Base-by-base conservation (phyloP, 331 rosid genomes). In the Rhamnella rubrinervis region DNA sequence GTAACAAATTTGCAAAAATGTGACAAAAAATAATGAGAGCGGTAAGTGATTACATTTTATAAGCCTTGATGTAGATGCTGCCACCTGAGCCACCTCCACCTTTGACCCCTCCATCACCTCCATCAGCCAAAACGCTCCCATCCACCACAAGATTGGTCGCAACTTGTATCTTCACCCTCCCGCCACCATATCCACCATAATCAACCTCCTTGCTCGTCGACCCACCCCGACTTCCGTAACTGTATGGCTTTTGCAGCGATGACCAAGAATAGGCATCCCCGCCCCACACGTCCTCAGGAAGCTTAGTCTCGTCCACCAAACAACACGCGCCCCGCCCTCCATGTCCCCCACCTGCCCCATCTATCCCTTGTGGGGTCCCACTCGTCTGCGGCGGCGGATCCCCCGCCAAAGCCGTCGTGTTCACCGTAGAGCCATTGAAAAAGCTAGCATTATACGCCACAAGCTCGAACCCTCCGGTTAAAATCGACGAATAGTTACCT, bases 1-100 rank as follows among this genome's bases (percentile, higher is more conserved):
- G 16, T 44, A 44, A 44, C 11, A 9, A 2, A 40, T 40, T 39
- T 16, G 25, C 35, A 26, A 26, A 21, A 53, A 49, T 6, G 55
- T 3, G 38, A 66, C 19, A 61, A 18, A 40, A 61, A 70, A 46
- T n/a, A 70, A 65, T 20, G 40, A 59, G 76, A 64, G 59, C 15
- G 61, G 51, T 18, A 63, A 80, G 66, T 44, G 61, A 61, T 83
- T 85, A 95, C 99, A 95, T 91, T 85, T 85, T 91, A 73, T 74
- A 62, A 76, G 91, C 99, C 75, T 69, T 84, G 92, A 95, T 89
- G 85, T 83, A 82, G 82, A 91, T 82, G 71, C 99, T 91, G 83
- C 99, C 99, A 63, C 96, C 99, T 15, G 99, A 95, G 76, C 99
- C 99, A 65, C 99, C 99, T 46, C 99, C 99, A 17, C 99, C 99